These are phyloP conservation scores for Aureoboletus auriporus DNA, from an alignment of 768 basidiomycete species.

Conservation along the genomic window DNA sequence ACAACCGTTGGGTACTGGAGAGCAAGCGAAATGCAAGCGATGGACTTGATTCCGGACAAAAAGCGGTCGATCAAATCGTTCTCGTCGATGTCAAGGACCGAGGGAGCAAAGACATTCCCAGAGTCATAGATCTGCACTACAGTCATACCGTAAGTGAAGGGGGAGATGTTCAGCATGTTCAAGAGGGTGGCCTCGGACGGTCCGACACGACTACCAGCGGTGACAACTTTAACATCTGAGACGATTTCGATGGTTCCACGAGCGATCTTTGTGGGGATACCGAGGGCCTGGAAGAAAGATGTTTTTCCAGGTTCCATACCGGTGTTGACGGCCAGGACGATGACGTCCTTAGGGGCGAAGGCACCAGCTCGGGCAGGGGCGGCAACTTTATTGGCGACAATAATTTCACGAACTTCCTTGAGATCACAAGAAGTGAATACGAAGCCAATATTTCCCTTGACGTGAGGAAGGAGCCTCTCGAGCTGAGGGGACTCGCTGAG, in stretches of 20 bases:
- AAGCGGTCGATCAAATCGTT: constrained; percentile 88
- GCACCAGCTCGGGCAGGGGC: constrained; percentile 99
- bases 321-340: constrained; percentile 93
- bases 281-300: constrained; percentile 99
- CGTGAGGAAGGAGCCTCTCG: constrained; percentile 93
- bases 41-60: constrained; percentile 89
- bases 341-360: constrained; percentile 87
- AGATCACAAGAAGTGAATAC: constrained; percentile 93
- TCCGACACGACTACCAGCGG: constrained; percentile 90
- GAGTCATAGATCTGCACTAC: constrained; percentile 95
- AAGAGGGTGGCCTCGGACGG: constrained; percentile 95
- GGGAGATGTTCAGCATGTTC: constrained; percentile 99
- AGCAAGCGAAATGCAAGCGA: constrained; percentile 94
- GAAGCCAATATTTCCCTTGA: constrained; percentile 98
- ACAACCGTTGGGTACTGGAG: constrained; percentile 95
- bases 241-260: constrained; percentile 99
- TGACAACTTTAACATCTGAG: constrained; percentile 92
- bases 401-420: constrained; percentile 91
- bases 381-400: constrained; percentile 95
- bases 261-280: constrained; percentile 99
- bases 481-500: constrained; percentile 88
- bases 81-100: constrained; percentile 92
- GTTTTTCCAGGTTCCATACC: constrained; percentile 99
- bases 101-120: constrained; percentile 87
- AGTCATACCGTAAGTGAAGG: constrained; percentile 99